Percentiles rank a stretch among this genome's conserved stretches.
Conservation (phyloP, 768 basidiomycete genomes). For the Agrocybe praecox region DNA sequence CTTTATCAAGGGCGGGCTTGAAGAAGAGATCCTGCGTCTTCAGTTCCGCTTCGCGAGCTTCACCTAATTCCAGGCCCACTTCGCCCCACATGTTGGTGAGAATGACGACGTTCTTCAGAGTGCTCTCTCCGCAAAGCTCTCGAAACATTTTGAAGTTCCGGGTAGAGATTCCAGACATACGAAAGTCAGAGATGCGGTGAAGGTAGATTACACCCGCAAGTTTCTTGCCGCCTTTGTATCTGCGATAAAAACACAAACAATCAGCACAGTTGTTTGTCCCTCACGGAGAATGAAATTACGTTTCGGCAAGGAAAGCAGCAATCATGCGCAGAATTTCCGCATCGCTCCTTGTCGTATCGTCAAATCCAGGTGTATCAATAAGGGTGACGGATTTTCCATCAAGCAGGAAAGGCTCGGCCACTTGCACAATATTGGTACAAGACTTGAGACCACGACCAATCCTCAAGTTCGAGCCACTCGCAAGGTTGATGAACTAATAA, state of each 20-base stretch:
- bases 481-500: constrained; percentile 51
- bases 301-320: constrained; percentile 34
- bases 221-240: constrained; percentile 34
- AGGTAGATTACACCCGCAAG: constrained; percentile 55
- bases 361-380: constrained; percentile 64
- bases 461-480: constrained; percentile 45
- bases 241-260: constrained; percentile 2
- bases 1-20: constrained; percentile 49
- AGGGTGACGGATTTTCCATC: constrained; percentile 43
- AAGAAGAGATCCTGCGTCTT: constrained; percentile 43
- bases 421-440: constrained; percentile 48
- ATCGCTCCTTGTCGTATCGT: constrained; percentile 50
- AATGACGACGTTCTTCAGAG: constrained; percentile 52
- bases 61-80: constrained; percentile 37
- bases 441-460: constrained; percentile 49
- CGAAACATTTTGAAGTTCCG: constrained; percentile 54
- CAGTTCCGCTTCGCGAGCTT: constrained; percentile 43
- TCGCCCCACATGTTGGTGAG: constrained; percentile 56
- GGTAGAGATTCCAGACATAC: constrained; percentile 50
- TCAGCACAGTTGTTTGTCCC: not conserved
- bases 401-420: constrained; percentile 40
- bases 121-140: constrained; percentile 50
- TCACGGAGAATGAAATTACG: constrained; percentile 16
- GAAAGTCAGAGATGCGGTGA: constrained; percentile 52
- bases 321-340: constrained; percentile 51